phyloP scores from a whole-genome alignment of 495 filamentous ascomycete species.

The Tuber borchii region DNA sequence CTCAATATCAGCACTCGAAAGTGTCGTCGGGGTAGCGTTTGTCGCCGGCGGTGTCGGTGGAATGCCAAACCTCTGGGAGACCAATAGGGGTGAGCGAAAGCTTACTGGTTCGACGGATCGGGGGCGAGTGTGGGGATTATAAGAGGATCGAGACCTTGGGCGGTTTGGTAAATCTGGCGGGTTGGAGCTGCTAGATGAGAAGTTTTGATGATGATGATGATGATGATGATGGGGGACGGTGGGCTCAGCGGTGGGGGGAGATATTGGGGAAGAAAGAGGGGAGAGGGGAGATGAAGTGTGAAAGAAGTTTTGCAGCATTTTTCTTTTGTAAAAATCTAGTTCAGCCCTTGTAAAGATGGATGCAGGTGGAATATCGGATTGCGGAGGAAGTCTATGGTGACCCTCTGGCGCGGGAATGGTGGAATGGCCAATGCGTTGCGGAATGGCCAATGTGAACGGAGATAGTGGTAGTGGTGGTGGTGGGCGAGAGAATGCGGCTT shows the following conservation, averaged over 20 bases:
- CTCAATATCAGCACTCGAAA: slow-evolving; percentile 35
- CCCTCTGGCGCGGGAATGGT: neutral
- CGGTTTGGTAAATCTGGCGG: slow-evolving; percentile 32
- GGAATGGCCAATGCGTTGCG: slow-evolving; percentile 22
- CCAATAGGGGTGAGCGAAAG: neutral
- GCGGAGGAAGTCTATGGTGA: neutral
- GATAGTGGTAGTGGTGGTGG: slow-evolving; percentile 19
- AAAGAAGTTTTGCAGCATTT: slow-evolving; percentile 1
- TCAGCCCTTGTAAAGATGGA: neutral
- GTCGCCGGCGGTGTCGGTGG: slow-evolving; percentile 35
- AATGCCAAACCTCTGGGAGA: neutral
- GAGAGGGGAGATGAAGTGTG: slow-evolving; percentile 4
- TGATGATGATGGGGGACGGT: neutral
- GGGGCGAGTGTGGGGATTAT: slow-evolving; percentile 29
- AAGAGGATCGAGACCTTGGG: slow-evolving; percentile 28
- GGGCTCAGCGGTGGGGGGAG: slow-evolving; percentile 2
- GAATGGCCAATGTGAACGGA: slow-evolving; percentile 25
- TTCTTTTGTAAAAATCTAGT: neutral
- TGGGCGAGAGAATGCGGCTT: slow-evolving; percentile 25
- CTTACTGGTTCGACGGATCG: slow-evolving; percentile 26
- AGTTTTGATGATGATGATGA: too few species aligned
- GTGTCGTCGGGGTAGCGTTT: slow-evolving; percentile 37
- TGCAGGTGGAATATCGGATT: neutral
- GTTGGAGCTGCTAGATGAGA: slow-evolving; percentile 32
- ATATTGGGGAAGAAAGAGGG: slow-evolving; percentile 2